These are phyloP conservation scores for Metarhizium guizhouense DNA, from an alignment of 2,329 filamentous ascomycete species.

Conservation along the genomic window DNA sequence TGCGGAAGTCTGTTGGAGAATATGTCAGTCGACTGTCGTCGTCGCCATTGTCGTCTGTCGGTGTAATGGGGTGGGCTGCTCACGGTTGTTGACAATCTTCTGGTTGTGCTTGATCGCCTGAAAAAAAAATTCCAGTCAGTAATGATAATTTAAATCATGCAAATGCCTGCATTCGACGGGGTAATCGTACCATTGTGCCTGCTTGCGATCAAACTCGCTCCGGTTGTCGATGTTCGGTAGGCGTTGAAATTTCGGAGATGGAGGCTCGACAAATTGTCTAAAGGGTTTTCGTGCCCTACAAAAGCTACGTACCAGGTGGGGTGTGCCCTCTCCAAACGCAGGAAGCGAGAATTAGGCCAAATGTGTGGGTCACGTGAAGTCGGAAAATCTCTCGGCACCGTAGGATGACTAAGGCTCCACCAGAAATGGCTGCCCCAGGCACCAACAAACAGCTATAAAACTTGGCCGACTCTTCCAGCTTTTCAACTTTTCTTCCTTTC, in stretches of 20 bases:
- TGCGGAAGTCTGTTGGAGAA: conserved; percentile 73
- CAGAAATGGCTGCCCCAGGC: conserved; percentile 14
- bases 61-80: conserved; percentile 27
- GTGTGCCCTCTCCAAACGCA: conserved; percentile 11
- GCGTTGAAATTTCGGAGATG: conserved; percentile 29
- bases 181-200: conserved; percentile 42
- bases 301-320: conserved; percentile 24
- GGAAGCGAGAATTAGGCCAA: conserved; percentile 8
- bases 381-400: conserved; percentile 10
- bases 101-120: conserved; percentile 99
- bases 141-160: conserved; percentile 18
- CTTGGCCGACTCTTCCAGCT: background rate
- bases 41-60: conserved; percentile 20
- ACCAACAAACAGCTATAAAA: conserved; percentile 25
- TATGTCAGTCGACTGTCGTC: conserved; percentile 26
- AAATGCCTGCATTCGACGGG: conserved; percentile 13
- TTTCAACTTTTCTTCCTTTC: conserved; percentile 22
- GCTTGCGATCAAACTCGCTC: conserved; percentile 42
- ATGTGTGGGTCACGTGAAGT: conserved; percentile 16
- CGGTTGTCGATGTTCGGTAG: conserved; percentile 32
- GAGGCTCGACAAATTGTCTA: conserved; percentile 30
- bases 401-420: conserved; percentile 3
- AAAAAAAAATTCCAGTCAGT: conserved; percentile 20
- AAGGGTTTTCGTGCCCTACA: conserved; percentile 35
- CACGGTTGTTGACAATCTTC: conserved; percentile 93